Evolutionary conservation across 768 basidiomycete genomes (phyloP).

Genomic region (Suillus subalutaceus): DNA sequence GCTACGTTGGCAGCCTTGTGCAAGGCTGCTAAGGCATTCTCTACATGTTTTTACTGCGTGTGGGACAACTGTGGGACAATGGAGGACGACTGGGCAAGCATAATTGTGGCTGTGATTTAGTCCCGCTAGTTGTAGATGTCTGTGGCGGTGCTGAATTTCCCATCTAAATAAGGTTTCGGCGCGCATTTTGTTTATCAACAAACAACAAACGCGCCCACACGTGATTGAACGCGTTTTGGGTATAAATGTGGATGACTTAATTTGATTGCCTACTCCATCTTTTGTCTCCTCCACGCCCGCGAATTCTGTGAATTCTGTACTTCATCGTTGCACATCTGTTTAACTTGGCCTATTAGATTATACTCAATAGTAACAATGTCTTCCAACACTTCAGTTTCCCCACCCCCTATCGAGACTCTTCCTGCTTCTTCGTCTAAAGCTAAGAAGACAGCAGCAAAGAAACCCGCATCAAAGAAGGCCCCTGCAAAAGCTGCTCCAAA

Average conservation of each 20-base stretch:
- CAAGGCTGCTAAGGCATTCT: neutral
- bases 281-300: slow-evolving; percentile 2
- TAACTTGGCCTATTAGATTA: neutral
- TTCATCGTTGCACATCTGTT: neutral
- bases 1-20: neutral
- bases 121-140: neutral
- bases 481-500: slow-evolving; percentile 21
- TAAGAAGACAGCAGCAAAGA: slow-evolving; percentile 32
- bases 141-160: slow-evolving; percentile 19
- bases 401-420: slow-evolving; percentile 17
- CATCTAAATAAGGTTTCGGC: slow-evolving; percentile 10
- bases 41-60: neutral
- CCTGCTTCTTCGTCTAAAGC: slow-evolving; percentile 29
- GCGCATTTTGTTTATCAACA: slow-evolving; percentile 14
- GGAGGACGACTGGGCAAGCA: neutral
- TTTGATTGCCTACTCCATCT: slow-evolving; percentile 7
- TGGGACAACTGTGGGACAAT: neutral
- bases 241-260: slow-evolving; percentile 8
- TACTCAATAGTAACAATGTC: slow-evolving; percentile 9
- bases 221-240: slow-evolving; percentile 13
- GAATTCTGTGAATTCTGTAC: neutral
- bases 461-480: slow-evolving; percentile 10
- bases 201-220: slow-evolving; percentile 12
- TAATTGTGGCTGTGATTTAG: neutral
- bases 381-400: slow-evolving; percentile 15